phyloP scores from a whole-genome alignment of 768 basidiomycete species.

The Crucibulum laeve region DNA sequence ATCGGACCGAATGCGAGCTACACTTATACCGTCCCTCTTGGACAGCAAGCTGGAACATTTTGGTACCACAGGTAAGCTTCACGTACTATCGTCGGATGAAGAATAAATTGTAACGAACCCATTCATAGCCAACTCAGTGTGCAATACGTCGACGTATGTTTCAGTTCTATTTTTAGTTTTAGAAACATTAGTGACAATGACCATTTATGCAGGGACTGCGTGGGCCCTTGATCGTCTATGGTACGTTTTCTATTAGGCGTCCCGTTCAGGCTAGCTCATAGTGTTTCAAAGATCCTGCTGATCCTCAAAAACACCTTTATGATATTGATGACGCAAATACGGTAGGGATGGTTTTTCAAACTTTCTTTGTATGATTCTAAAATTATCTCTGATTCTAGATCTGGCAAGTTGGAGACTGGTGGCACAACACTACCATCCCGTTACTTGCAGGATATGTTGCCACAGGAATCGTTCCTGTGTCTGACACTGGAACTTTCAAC shows the following conservation, averaged over 20 bases:
- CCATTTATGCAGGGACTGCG: conserved; percentile 22
- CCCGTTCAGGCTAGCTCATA: not conserved
- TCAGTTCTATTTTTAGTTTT: not conserved
- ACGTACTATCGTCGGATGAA: not conserved
- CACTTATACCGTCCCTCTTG: conserved; percentile 28
- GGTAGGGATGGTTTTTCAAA: conserved; percentile 1
- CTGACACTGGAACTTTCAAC: conserved; percentile 39
- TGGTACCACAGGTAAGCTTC: conserved; percentile 28
- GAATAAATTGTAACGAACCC: not conserved
- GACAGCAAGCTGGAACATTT: conserved; percentile 36
- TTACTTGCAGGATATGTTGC: conserved; percentile 21
- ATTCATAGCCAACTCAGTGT: conserved; percentile 17
- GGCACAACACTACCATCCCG: conserved; percentile 15
- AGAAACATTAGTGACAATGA: not conserved
- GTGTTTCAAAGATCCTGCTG: conserved; percentile 23
- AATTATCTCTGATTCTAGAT: not conserved
- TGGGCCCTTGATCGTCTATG: conserved; percentile 28
- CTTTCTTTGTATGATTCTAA: not conserved
- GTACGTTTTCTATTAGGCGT: conserved; percentile 9
- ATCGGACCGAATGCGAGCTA: conserved; percentile 31
- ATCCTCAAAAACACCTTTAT: conserved; percentile 35
- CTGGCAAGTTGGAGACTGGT: conserved; percentile 38
- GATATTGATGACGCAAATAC: conserved; percentile 39
- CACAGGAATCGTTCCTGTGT: conserved; percentile 23
- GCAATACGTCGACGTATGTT: conserved; percentile 22